Evolutionary conservation across 805 yeast genomes (phyloP), one percentile per base, ranked within the genome.

Genomic region (Lipomyces yamanashiensis): DNA sequence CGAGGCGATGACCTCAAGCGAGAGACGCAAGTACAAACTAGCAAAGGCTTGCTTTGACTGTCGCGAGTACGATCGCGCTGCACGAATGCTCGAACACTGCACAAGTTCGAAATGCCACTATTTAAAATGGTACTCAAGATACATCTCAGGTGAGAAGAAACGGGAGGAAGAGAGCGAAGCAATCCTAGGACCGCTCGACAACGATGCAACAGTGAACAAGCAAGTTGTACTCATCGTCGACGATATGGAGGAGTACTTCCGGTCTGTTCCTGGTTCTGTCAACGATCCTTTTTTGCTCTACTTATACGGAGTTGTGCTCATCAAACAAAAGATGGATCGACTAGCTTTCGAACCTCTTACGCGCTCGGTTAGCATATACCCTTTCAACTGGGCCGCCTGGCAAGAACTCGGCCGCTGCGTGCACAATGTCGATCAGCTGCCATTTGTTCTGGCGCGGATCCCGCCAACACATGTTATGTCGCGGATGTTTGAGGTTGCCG

Each of bases 381-480:
- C 98, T 0, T 89, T 82, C 74, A 93, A 93, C 74, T 95, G 99
- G 99, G 84, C 92, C 59, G 88, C 95, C 63, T 95, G 98, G 98
- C 81, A 82, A 62, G 98, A 93, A 72, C 78, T 95, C 85, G 12
- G 78, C 84, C 3, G 85, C 90, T 58, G 76, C 90, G 36, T 75
- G 83, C 85, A 59, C 88, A 87, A 64, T 89, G 88, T 57, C 43
- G 69, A 59, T 21, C 49, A 55, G 43, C 59, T 58, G 10, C 65
- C 68, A 4, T 48, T 19, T 34, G 56, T 61, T 4, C 49, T 54
- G 21, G 13, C 55, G 48, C 70, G 68, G 34, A 56, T 56, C 13
- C 49, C 54, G 7, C 8, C 33, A 33, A 19, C 49, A 3, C 71
- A 71, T 41, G 56, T 72, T 3, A 80, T 84, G 81, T 68, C 80